Conservation (phyloP, 495 filamentous ascomycete species). For the Arthonia radiata region DNA sequence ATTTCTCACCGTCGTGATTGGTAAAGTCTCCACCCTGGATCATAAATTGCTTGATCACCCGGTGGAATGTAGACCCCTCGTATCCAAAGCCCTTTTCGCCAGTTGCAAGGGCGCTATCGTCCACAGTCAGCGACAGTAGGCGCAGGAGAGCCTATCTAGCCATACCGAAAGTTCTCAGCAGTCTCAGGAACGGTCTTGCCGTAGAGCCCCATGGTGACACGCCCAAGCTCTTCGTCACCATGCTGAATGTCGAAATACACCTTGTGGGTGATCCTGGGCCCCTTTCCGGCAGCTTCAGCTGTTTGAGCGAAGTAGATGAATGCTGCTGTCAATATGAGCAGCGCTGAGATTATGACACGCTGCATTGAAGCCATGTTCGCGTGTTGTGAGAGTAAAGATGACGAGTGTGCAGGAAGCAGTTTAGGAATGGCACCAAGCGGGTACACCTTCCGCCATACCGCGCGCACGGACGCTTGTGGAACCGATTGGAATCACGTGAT, state of each 20-base stretch:
- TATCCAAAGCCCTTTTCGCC: slow-evolving; percentile 96
- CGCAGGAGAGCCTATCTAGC: not conserved
- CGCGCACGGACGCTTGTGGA: no score
- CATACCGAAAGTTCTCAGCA: slow-evolving; percentile 78
- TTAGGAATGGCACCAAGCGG: no score
- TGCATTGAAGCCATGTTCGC: slow-evolving; percentile 10
- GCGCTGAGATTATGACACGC: slow-evolving; percentile 31
- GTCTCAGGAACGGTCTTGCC: slow-evolving; percentile 97
- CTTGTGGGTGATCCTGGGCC: slow-evolving; percentile 91
- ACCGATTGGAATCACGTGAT: no score
- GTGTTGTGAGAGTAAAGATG: no score
- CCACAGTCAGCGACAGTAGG: no score
- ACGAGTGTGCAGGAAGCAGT: no score
- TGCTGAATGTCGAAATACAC: slow-evolving; percentile 92
- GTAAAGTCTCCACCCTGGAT: slow-evolving; percentile 94
- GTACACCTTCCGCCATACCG: no score
- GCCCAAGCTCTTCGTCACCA: slow-evolving; percentile 61
- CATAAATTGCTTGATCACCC: slow-evolving; percentile 79
- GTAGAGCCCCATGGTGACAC: slow-evolving; percentile 84
- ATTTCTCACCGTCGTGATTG: slow-evolving; percentile 45
- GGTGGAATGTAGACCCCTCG: slow-evolving; percentile 87
- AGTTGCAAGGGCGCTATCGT: slow-evolving; percentile 59
- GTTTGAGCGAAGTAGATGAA: slow-evolving; percentile 51
- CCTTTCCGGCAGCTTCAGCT: slow-evolving; percentile 51
- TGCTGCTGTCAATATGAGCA: slow-evolving; percentile 48